A percentile compares a stretch with the other conserved stretches of the same genome.
Conservation (phyloP, 148 eudicot genomes). For the Vaccinium macrocarpon region DNA sequence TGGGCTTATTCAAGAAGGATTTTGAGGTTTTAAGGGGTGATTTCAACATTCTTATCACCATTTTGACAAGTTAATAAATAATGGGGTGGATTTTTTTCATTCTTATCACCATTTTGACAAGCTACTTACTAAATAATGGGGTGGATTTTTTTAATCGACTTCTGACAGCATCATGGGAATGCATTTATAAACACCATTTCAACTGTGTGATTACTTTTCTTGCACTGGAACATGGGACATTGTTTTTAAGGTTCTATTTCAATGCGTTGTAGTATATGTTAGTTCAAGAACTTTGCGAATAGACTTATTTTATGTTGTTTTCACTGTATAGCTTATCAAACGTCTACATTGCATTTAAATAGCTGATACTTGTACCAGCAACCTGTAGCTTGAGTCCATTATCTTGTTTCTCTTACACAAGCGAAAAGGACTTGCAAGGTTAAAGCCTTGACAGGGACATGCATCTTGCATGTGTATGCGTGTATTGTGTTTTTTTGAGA, state of each 20-base stretch:
- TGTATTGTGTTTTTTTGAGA: not conserved
- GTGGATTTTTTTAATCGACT: not conserved
- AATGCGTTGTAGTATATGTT: not conserved
- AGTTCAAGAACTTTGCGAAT: not conserved
- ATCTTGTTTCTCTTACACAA: not conserved
- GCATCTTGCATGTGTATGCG: not conserved
- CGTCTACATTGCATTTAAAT: not conserved
- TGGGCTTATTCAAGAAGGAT: not conserved
- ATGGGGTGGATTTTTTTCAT: not conserved
- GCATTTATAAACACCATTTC: not conserved
- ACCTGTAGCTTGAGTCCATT: not conserved
- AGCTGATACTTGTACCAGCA: not conserved
- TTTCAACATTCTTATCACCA: not conserved
- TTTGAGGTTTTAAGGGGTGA: not conserved
- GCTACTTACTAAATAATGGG: not conserved
- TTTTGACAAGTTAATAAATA: not conserved
- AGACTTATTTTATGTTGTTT: not conserved
- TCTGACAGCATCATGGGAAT: not conserved
- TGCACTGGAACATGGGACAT: not conserved
- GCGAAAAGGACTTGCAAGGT: not conserved
- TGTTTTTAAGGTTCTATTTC: not conserved
- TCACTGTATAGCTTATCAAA: not conserved
- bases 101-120: not conserved
- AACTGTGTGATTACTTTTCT: not conserved
- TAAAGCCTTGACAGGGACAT: not conserved